Base-by-base conservation (phyloP, 2,329 filamentous ascomycete species). In the Clarireedia homoeocarpa region DNA sequence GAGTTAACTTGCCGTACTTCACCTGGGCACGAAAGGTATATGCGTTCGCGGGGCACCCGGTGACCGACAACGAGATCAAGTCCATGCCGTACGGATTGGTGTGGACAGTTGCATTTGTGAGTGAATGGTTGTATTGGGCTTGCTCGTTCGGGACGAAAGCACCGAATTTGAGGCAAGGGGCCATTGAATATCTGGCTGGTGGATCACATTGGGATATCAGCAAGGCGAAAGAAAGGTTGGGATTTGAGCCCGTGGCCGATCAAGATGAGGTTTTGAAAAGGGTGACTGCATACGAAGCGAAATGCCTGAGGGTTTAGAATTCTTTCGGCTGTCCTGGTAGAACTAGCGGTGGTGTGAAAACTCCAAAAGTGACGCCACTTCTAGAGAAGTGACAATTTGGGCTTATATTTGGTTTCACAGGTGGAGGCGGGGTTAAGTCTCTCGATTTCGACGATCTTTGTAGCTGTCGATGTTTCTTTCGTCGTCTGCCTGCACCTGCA, bases 1-100 rank as follows among this genome's bases (percentile, higher is more conserved):
- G 69, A 1, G 51, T 61, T 0, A 67, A 63, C 0, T 59, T 69
- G 10, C 62, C 59, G 1, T 71, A 70, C 30, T 72, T 68, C 64
- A 61, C 65, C 17, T 58, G 56, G 26, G 27, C 46, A 3, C 34
- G 20, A 12, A 50, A n/a, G 14, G 4, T 50, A 24, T 34, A 38
- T 4, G 48, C 48, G 9, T n/a, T 38, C 30, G 20, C 34, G 24
- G 34, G 48, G 4, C 20, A 50, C 38, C 48, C 34, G 27, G 17
- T 50, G 7, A 20, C 27, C 26, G 48, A 50, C 7, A 24, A 26
- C 9, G 34, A 50, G 20, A 23, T 40, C 9, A 26, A 15, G n/a
- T 5, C 20, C 7, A n/a, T 17, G 48, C 48, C 17, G 9, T 40
- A 40, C 36, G 14, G 12, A 26, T 39, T 39, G 5, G 30, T 49